Percentiles rank a stretch among this genome's conserved stretches.
These are phyloP conservation scores for Septoria linicola DNA, from an alignment of 2,329 filamentous ascomycete genomes.

Conservation along the genomic window DNA sequence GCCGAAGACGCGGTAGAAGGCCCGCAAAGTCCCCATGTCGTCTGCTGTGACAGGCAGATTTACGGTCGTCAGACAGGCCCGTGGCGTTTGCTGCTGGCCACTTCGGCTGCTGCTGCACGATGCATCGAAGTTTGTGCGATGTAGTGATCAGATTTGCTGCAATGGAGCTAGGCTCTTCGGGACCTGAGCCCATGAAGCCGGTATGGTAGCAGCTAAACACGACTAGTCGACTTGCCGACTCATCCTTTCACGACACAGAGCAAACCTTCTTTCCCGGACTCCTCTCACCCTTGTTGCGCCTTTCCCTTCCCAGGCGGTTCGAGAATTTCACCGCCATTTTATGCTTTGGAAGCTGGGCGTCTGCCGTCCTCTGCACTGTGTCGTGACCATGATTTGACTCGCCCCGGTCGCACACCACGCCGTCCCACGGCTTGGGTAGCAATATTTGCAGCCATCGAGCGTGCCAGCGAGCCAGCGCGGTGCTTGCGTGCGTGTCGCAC, in stretches of 20 bases:
- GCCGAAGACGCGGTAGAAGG: constrained; percentile 9
- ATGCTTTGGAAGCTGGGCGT: constrained; percentile 9
- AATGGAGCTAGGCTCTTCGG: not conserved
- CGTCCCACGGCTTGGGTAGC: constrained; percentile 16
- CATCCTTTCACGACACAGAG: constrained; percentile 2
- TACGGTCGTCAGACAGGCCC: not conserved
- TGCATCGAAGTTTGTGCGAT: not conserved
- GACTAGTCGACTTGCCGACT: constrained; percentile 2
- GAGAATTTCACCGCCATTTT: constrained; percentile 14
- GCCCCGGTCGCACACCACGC: constrained; percentile 16
- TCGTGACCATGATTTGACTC: constrained; percentile 20
- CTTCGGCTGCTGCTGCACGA: not conserved
- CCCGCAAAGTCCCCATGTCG: constrained; percentile 9
- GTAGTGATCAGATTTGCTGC: not conserved
- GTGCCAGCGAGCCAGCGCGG: no score
- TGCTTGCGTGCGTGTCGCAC: constrained; percentile 9
- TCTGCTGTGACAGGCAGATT: constrained; percentile 1
- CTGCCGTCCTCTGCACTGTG: not conserved
- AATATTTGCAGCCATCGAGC: not conserved
- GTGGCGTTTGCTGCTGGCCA: not conserved
- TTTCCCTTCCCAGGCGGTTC: not conserved
- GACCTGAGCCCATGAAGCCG: constrained; percentile 6
- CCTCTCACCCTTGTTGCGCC: constrained; percentile 1
- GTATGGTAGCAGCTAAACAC: constrained; percentile 11
- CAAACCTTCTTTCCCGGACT: constrained; percentile 1